These are phyloP conservation scores for Tardiomyces blankii DNA, from an alignment of 1,139 yeast species.

Conservation along the genomic window DNA sequence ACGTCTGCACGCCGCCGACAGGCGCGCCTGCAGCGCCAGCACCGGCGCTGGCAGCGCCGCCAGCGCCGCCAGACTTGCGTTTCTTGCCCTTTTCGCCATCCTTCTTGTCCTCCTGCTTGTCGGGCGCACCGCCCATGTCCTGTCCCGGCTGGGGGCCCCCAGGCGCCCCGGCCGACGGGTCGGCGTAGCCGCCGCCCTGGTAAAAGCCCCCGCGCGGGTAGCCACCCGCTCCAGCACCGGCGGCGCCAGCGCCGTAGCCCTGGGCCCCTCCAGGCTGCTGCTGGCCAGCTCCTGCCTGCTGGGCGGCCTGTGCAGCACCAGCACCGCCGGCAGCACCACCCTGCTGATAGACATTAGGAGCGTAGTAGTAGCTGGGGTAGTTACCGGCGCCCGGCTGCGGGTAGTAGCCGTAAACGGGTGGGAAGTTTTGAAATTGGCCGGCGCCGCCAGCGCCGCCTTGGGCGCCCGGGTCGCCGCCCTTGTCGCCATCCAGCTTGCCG, in stretches of 20 bases:
- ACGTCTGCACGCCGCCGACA: conserved; percentile 3
- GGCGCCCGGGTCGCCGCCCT: background rate
- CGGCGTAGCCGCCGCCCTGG: background rate
- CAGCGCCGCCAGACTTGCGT: background rate
- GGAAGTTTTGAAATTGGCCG: background rate
- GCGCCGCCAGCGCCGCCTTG: background rate
- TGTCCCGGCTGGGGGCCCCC: background rate
- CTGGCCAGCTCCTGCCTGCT: background rate
- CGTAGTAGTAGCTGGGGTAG: background rate
- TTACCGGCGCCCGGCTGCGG: background rate
- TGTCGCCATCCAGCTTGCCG: background rate
- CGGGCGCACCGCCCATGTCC: background rate
- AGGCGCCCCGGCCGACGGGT: background rate
- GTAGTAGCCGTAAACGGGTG: background rate
- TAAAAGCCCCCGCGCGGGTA: background rate
- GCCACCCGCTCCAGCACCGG: too few species aligned
- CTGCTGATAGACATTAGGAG: background rate
- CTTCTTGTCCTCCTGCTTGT: background rate
- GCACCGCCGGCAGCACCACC: background rate
- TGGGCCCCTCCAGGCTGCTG: background rate
- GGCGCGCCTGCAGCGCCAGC: background rate
- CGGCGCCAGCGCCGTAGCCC: background rate
- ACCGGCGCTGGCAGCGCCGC: background rate
- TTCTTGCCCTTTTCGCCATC: background rate
- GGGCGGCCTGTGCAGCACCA: background rate